A percentile compares a stretch with the other conserved stretches of the same genome.
phyloP scores from a whole-genome alignment of 1,139 yeast species.

The Magnusiomyces tetraspermus region DNA sequence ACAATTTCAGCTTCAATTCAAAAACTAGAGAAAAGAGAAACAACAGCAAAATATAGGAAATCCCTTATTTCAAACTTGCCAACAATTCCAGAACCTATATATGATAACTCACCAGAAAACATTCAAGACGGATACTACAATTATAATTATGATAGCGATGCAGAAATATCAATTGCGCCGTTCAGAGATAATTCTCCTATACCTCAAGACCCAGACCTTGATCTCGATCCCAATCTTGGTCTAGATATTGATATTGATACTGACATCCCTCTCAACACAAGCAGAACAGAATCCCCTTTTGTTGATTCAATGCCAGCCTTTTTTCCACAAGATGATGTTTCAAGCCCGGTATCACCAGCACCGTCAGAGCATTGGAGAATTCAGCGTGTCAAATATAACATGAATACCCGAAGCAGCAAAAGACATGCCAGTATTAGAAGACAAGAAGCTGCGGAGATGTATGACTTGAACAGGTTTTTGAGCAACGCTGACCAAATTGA shows the following conservation, averaged over 20 bases:
- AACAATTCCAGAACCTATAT: background rate
- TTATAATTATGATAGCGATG: background rate
- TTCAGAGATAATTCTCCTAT: background rate
- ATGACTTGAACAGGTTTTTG: background rate
- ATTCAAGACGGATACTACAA: background rate
- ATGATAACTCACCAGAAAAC: background rate
- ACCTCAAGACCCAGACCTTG: background rate
- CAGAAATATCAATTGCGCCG: too few species aligned
- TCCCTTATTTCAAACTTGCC: too few species aligned
- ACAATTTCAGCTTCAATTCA: background rate
- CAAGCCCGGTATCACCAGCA: too few species aligned
- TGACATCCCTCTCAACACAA: background rate
- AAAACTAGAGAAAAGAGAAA: background rate
- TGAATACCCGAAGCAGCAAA: background rate
- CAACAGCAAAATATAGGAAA: too few species aligned
- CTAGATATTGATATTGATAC: background rate
- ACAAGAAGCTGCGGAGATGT: background rate
- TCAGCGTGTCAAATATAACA: background rate
- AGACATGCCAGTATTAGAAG: background rate
- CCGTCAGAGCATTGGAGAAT: background rate
- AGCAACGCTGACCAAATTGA: background rate
- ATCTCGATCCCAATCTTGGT: background rate
- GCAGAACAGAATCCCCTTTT: background rate
- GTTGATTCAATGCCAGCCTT: background rate
- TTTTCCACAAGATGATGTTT: background rate